phyloP scores from a whole-genome alignment of 164 flowering plant genomes.

The Protea cynaroides region DNA sequence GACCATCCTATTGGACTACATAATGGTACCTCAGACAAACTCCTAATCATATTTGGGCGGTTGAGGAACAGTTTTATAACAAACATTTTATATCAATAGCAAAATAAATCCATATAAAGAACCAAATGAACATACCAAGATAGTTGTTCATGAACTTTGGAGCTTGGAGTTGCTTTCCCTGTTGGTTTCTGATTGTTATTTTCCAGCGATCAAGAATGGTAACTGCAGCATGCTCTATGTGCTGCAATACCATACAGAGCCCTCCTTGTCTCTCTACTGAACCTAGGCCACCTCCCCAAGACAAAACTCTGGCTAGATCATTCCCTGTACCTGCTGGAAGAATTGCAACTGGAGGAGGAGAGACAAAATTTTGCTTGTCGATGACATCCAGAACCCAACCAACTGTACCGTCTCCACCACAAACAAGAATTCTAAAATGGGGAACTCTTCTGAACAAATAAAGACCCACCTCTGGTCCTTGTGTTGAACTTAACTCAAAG shows the following conservation, averaged over 20 bases:
- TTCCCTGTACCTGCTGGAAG: conserved; percentile 99
- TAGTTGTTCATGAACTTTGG: conserved; percentile 92
- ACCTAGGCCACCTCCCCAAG: conserved; percentile 98
- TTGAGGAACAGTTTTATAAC: background rate
- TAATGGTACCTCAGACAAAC: background rate
- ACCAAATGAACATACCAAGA: conserved; percentile 49
- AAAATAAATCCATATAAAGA: background rate
- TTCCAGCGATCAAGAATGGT: conserved; percentile 98
- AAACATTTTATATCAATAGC: no score
- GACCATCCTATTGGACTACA: background rate
- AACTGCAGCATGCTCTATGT: conserved; percentile 95
- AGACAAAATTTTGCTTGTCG: conserved; percentile 91
- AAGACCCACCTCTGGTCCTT: conserved; percentile 93
- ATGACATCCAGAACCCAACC: conserved; percentile 96
- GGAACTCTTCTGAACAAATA: conserved; percentile 77
- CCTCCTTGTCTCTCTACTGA: conserved; percentile 97
- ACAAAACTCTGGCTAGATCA: conserved; percentile 91
- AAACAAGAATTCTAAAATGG: conserved; percentile 90
- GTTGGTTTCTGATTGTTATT: conserved; percentile 52
- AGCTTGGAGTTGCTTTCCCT: conserved; percentile 49
- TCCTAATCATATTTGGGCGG: background rate
- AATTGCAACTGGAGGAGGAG: conserved; percentile 99
- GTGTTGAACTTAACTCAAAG: conserved; percentile 73
- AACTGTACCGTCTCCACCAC: conserved; percentile 99
- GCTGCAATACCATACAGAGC: conserved; percentile 66